A percentile compares a stretch with the other conserved stretches of the same genome.
phyloP scores from a whole-genome alignment of 768 basidiomycete species.

The Dioszegia crocea region DNA sequence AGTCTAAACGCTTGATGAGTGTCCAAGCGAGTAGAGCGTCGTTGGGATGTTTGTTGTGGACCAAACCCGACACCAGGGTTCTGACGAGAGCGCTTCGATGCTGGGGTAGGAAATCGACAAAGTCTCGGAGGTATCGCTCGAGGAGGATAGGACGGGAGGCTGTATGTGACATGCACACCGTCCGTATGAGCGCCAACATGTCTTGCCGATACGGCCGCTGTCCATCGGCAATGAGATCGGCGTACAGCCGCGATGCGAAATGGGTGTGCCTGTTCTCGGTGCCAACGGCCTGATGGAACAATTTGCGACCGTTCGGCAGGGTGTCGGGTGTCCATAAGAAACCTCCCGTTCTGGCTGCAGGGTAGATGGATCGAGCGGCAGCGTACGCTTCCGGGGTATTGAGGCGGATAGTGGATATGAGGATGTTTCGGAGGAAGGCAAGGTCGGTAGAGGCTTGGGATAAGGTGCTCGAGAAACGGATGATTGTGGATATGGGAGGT shows the following conservation, averaged over 20 bases:
- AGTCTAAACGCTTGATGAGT: constrained; percentile 2
- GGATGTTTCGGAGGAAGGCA: neutral
- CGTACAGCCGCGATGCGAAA: constrained; percentile 37
- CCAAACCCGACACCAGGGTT: constrained; percentile 25
- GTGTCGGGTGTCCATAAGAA: constrained; percentile 17
- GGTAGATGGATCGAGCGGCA: constrained; percentile 20
- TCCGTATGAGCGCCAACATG: constrained; percentile 22
- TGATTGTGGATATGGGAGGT: neutral
- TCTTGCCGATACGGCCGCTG: constrained; percentile 8
- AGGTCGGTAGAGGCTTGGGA: neutral
- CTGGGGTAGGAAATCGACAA: constrained; percentile 12
- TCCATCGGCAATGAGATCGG: constrained; percentile 29
- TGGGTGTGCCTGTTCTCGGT: constrained; percentile 16
- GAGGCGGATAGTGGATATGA: neutral
- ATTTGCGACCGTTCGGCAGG: constrained; percentile 9
- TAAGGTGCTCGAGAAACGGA: neutral
- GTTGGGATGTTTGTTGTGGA: neutral
- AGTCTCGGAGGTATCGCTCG: constrained; percentile 36
- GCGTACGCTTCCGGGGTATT: constrained; percentile 14
- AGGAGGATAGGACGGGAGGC: constrained; percentile 27
- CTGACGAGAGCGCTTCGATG: constrained; percentile 1
- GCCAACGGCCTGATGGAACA: constrained; percentile 19
- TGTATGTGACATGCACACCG: constrained; percentile 11
- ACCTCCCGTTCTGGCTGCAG: constrained; percentile 10
- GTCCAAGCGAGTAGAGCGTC: constrained; percentile 18